Evolutionary conservation across 192 early-diverging fungal genomes (phyloP), one percentile per base, ranked within the genome.

Genomic region (Backusella macrospora): DNA sequence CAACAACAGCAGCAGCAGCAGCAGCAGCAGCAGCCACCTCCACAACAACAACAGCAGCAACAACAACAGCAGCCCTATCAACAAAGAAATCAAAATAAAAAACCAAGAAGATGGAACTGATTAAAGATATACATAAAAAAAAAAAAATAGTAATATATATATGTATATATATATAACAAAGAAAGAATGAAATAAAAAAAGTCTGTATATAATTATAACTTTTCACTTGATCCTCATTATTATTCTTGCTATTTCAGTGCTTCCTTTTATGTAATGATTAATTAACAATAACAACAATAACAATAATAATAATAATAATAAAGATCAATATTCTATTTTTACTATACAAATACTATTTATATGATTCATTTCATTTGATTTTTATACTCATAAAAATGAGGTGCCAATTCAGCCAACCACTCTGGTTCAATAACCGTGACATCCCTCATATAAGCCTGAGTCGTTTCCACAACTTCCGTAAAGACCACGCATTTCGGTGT

Each of bases 341-440:
- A n/a, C n/a, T n/a, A n/a, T n/a, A n/a, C n/a, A n/a, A n/a, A n/a
- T 43, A 43, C 42, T 43, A 9, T 43, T 42, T 42, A 10, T 43
- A 9, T 29, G 6, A 12, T 68, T 68, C 47, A 44, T 46, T 68
- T 68, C 6, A 47, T 66, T 68, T 68, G 44, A 8, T 68, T 68
- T 73, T 73, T 79, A 62, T 75, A 80, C 68, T 76, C 71, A 68
- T 89, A 99, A 78, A 95, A 97, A 23, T 90, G 94, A 64, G 96
- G 96, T 1, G 95, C 97, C 8, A 95, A 88, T 82, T 99, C 96
- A n/a, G 93, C 93, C 68, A 99, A 80, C 98, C 98, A 98, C n/a
- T 88, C 88, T 13, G 90, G 84, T 29, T 99, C 98, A 23, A 99
- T 93, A 12, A 92, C 90, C 0, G 95, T 97, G 15, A 96, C 88